Evolutionary conservation across 805 yeast genomes (phyloP).

Genomic region (Soucietia sequanensis): DNA sequence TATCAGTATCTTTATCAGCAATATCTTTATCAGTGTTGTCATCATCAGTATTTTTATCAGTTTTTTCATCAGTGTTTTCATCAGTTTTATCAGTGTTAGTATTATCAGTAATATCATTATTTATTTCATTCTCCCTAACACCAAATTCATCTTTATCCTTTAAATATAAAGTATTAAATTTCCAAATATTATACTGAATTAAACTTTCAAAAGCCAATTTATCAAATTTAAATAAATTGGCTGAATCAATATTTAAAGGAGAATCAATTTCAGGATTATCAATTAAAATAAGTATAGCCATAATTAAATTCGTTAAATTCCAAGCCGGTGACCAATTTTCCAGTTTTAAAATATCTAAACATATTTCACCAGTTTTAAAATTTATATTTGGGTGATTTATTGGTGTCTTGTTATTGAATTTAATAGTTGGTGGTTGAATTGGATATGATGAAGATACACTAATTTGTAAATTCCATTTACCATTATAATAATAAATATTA

Average conservation of each 20-base stretch:
- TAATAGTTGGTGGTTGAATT: conserved; percentile 53
- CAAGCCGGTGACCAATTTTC: conserved; percentile 75
- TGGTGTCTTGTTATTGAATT: conserved; percentile 40
- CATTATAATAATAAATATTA: conserved; percentile 51
- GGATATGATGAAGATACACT: conserved; percentile 53
- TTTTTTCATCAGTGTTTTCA: not conserved
- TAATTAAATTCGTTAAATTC: conserved; percentile 54
- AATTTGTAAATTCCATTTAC: conserved; percentile 51
- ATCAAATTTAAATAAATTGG: conserved; percentile 53
- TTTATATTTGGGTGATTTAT: conserved; percentile 43
- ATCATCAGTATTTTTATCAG: not conserved
- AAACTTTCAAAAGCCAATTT: conserved; percentile 36
- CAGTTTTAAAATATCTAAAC: conserved; percentile 60
- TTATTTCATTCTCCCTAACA: not conserved
- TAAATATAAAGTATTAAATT: conserved; percentile 23
- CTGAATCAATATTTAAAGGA: conserved; percentile 69
- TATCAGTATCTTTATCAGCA: too few relatives aligned
- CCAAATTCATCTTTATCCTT: not conserved
- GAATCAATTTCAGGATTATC: conserved; percentile 70
- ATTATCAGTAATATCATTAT: not conserved
- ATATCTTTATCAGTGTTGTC: not conserved
- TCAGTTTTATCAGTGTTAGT: not conserved
- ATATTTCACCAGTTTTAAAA: conserved; percentile 59
- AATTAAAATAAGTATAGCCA: conserved; percentile 56
- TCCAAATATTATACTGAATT: conserved; percentile 43